These are phyloP conservation scores for Globisporangium ultimum DNA, from an alignment of 352 stramenopile species.

Conservation along the genomic window DNA sequence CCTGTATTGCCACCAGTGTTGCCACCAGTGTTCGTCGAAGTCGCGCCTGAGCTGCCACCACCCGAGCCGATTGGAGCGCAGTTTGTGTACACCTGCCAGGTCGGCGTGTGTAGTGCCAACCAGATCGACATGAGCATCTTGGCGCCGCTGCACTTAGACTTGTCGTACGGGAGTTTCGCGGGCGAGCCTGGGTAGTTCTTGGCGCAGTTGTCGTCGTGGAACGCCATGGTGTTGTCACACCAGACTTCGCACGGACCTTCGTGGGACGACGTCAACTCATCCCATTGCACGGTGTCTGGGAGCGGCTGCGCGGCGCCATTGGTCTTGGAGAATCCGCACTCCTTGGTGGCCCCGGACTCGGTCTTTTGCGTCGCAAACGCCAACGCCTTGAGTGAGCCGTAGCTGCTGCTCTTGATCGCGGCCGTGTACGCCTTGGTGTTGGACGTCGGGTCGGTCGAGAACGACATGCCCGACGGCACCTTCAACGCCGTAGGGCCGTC, in stretches of 20 bases:
- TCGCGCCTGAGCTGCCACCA: constrained; percentile 1
- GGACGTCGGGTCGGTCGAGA: constrained; percentile 5
- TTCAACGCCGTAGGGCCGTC: not conserved
- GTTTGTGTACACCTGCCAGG: constrained; percentile 24
- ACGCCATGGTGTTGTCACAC: constrained; percentile 10
- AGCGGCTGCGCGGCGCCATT: constrained; percentile 4
- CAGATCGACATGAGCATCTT: constrained; percentile 16
- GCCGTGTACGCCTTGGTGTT: constrained; percentile 18
- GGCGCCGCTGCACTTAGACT: constrained; percentile 10
- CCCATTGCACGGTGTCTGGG: constrained; percentile 6
- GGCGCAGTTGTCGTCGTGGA: no score
- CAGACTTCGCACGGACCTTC: constrained; percentile 21
- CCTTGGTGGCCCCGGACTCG: constrained; percentile 1
- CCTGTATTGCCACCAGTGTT: not conserved
- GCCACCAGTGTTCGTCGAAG: constrained; percentile 1
- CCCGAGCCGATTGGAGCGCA: constrained; percentile 6
- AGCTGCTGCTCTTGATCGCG: constrained; percentile 20
- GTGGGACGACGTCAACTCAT: constrained; percentile 11
- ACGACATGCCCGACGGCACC: constrained; percentile 6
- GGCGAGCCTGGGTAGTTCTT: no score
- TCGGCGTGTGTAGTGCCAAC: constrained; percentile 14
- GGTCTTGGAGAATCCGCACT: constrained; percentile 4
- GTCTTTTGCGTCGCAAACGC: constrained; percentile 13
- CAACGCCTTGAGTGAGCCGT: constrained; percentile 11
- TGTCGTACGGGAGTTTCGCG: constrained; percentile 13